These are phyloP conservation scores for Colletotrichum scovillei DNA, from an alignment of 2,329 filamentous ascomycete genomes.

Conservation along the genomic window DNA sequence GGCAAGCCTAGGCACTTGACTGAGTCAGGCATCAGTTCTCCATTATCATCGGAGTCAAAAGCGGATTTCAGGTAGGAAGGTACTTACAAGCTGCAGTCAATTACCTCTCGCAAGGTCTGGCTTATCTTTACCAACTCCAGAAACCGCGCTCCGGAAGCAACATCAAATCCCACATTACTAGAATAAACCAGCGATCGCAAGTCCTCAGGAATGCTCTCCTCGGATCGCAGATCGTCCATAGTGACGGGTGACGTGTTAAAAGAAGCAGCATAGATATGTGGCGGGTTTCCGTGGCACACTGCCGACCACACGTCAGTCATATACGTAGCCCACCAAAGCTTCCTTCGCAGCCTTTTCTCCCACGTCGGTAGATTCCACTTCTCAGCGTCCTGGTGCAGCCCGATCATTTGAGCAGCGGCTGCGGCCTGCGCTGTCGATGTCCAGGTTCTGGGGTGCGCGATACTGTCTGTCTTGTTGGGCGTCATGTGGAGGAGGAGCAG, in stretches of 20 bases:
- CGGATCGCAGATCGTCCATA: constrained; percentile 55
- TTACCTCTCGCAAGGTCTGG: constrained; percentile 44
- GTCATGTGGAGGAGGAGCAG: constrained; percentile 57
- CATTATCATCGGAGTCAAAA: too few species aligned
- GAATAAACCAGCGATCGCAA: constrained; percentile 49
- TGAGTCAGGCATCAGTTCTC: constrained; percentile 34
- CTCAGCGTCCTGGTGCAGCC: constrained; percentile 55
- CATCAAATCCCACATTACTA: constrained; percentile 44
- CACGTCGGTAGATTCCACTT: constrained; percentile 54
- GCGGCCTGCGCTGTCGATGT: constrained; percentile 55
- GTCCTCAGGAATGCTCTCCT: constrained; percentile 53
- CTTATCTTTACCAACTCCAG: constrained; percentile 47
- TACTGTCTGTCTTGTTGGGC: constrained; percentile 56
- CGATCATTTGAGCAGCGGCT: constrained; percentile 57
- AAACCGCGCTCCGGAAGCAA: constrained; percentile 51
- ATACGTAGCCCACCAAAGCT: constrained; percentile 59
- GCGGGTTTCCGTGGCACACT: constrained; percentile 58
- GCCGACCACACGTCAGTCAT: constrained; percentile 57
- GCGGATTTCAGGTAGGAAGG: neutral
- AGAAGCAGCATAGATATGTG: constrained; percentile 53
- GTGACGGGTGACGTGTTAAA: constrained; percentile 52
- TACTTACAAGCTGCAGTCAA: constrained; percentile 49
- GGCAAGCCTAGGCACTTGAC: constrained; percentile 37
- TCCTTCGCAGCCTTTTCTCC: constrained; percentile 56
- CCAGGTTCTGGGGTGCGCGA: constrained; percentile 59